Percentiles rank a stretch among this genome's conserved stretches.
These are phyloP conservation scores for Candida gorgasii DNA, from an alignment of 805 yeast genomes.

Conservation along the genomic window DNA sequence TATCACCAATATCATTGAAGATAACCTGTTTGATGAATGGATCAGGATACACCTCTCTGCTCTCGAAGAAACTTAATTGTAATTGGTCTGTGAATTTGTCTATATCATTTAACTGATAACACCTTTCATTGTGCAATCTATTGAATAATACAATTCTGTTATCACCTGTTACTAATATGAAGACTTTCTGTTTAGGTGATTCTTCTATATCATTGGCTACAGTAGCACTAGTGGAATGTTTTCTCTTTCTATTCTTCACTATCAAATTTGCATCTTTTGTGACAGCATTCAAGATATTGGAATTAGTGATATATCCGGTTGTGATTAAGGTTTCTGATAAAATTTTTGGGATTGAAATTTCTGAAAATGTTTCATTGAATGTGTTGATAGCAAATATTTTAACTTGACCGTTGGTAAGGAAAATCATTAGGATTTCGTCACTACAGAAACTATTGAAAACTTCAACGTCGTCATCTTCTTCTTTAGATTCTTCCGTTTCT, in stretches of 20 bases:
- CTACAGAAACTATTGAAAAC: slow-evolving; percentile 61
- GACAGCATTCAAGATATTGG: slow-evolving; percentile 33
- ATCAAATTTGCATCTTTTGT: slow-evolving; percentile 29
- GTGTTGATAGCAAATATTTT: slow-evolving; percentile 49
- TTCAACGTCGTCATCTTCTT: slow-evolving; percentile 44
- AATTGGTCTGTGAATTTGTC: slow-evolving; percentile 48
- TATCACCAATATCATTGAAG: slow-evolving; percentile 66
- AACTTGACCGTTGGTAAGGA: slow-evolving; percentile 71
- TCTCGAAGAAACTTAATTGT: slow-evolving; percentile 49
- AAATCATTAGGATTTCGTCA: slow-evolving; percentile 64
- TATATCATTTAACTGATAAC: slow-evolving; percentile 52
- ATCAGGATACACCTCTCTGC: slow-evolving; percentile 59
- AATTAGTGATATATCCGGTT: slow-evolving; percentile 63
- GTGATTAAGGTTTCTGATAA: slow-evolving; percentile 58
- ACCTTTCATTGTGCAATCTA: slow-evolving; percentile 53
- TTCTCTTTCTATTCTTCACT: slow-evolving; percentile 30
- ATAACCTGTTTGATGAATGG: slow-evolving; percentile 71
- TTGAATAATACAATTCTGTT: slow-evolving; percentile 68
- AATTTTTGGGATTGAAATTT: slow-evolving; percentile 41
- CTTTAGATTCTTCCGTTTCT: slow-evolving; percentile 8
- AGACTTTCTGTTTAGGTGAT: slow-evolving; percentile 41
- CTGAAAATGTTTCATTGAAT: slow-evolving; percentile 33
- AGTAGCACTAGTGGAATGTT: slow-evolving; percentile 11
- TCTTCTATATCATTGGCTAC: slow-evolving; percentile 12
- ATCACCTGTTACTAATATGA: slow-evolving; percentile 74